Evolutionary conservation across 345 rosid species (phyloP).

Genomic region (Fremontodendron californicum): DNA sequence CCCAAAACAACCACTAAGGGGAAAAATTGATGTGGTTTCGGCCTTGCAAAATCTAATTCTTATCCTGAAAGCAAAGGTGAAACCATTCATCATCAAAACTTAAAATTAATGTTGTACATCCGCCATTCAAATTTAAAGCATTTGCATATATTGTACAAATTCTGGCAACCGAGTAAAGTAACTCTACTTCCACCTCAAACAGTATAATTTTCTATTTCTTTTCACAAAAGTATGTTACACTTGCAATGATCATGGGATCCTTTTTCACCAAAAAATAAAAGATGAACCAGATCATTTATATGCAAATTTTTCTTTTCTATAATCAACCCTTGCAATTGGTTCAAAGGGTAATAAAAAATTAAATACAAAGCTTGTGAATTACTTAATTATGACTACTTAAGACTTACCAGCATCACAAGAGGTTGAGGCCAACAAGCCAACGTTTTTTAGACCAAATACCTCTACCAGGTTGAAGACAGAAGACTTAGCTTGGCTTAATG

Average conservation of each 20-base stretch:
- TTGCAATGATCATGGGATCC: background rate
- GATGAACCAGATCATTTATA: background rate
- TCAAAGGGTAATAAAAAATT: background rate
- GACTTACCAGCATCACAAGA: background rate
- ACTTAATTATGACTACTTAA: background rate
- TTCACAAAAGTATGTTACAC: background rate
- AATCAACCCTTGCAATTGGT: background rate
- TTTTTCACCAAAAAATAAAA: background rate
- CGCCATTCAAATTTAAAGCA: background rate
- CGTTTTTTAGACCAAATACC: background rate
- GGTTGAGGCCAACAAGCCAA: background rate
- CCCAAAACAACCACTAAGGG: too few relatives aligned
- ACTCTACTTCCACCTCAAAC: background rate
- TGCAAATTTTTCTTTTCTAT: background rate
- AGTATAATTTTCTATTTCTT: background rate
- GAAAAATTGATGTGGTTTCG: too few relatives aligned
- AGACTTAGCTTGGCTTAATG: background rate
- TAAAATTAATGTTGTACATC: too few relatives aligned
- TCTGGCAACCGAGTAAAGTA: background rate
- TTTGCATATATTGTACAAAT: background rate
- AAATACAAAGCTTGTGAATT: background rate
- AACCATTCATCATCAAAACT: background rate
- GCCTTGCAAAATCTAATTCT: too few relatives aligned
- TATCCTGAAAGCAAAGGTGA: too few relatives aligned
- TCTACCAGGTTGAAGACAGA: background rate